Base-by-base conservation (phyloP, 345 rosid species). In the Euphorbia peplus region DNA sequence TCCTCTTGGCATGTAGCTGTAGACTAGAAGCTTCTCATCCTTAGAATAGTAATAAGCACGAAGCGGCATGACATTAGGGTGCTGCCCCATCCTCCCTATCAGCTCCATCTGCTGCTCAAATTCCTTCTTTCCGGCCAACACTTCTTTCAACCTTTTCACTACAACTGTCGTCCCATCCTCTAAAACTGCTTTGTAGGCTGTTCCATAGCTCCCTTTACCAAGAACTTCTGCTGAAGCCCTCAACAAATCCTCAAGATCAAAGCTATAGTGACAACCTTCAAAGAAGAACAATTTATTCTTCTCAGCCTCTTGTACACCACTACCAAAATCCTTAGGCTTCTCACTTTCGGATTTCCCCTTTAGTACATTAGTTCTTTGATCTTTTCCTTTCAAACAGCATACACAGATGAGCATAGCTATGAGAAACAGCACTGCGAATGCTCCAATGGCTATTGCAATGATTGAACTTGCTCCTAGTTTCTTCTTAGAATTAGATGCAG, bases 171-270 rank as follows among this genome's bases (percentile, higher is more conserved):
- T 91, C 25, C 86, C 86, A 5, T 91, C 95, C 70, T 91, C 97
- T 64, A 91, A 75, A 14, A 84, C 79, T 4, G 95, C 97, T 71
- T 89, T 91, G 50, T 91, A 91, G 4, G 97, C 83, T 0, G 95
- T 87, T 46, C 97, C 97, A 2, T 79, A 87, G 60, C 88, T 88
- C 37, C 97, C 97, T 76, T 88, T 91, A 8, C 97, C 97, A 0
- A 91, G 91, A 76, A 91, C 95, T 79, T 91, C 97, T 4, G 97
- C 97, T 0, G 97, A 91, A 60, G 97, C 97, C 76, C 87, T 87
- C 80, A 91, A 71, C 55, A 91, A 77, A 77, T 91, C 97, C 80
- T 91, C 97, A 0, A 91, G 87, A 72, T 91, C 91, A 52, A 91
- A 91, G 60, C 66, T 79, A 60, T 78, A 86, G 69, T 72, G 69